A percentile compares a stretch with the other conserved stretches of the same genome.
Evolutionary conservation across 805 yeast species (phyloP).

Genomic region (Maudiozyma bulderi): DNA sequence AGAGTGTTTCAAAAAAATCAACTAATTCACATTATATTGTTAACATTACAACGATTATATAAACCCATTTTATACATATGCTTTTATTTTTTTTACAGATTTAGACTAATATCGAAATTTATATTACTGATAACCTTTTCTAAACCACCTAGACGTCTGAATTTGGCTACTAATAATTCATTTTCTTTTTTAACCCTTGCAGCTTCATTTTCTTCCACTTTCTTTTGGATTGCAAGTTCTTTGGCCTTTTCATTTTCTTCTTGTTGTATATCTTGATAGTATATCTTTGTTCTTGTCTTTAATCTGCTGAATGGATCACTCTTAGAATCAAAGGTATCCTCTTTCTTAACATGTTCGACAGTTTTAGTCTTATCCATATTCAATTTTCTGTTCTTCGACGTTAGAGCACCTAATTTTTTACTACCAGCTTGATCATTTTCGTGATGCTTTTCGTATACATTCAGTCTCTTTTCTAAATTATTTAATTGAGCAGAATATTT

Average conservation of each 20-base stretch:
- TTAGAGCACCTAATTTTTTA: conserved; percentile 55
- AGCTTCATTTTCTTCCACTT: conserved; percentile 30
- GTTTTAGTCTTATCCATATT: conserved; percentile 68
- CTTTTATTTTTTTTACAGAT: conserved; percentile 10
- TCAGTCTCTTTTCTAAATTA: conserved; percentile 32
- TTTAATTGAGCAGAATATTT: conserved; percentile 40
- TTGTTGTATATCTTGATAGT: conserved; percentile 49
- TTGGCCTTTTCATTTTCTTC: conserved; percentile 53
- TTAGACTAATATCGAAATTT: conserved; percentile 34
- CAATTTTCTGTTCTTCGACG: conserved; percentile 74
- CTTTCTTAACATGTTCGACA: conserved; percentile 63
- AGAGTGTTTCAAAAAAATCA: too few species aligned
- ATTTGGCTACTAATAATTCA: conserved; percentile 40
- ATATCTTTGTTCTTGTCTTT: conserved; percentile 77
- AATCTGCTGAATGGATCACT: conserved; percentile 85
- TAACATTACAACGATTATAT: too few species aligned
- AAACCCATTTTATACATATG: too few species aligned
- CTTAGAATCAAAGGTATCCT: conserved; percentile 31
- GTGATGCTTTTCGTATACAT: conserved; percentile 30
- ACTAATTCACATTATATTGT: too few species aligned
- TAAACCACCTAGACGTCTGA: conserved; percentile 48
- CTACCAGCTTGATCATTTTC: conserved; percentile 34
- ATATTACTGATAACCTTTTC: conserved; percentile 40
- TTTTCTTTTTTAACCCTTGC: conserved; percentile 39
- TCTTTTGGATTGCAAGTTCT: conserved; percentile 41